Evolutionary conservation across 2,329 filamentous ascomycete species (phyloP).

Genomic region (Aspergillus piperis): DNA sequence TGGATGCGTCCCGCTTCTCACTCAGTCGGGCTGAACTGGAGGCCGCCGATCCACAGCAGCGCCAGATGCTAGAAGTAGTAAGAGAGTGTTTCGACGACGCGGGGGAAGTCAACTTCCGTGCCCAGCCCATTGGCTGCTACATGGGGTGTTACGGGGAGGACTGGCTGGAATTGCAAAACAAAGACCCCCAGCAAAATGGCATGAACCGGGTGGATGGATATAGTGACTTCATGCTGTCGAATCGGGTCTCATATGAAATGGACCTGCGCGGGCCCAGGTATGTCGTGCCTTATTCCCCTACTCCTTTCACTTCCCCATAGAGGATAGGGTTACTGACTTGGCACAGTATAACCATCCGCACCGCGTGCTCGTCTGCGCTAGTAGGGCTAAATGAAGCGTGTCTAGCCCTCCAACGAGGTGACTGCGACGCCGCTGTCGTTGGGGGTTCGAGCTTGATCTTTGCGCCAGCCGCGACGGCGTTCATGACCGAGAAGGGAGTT

Average conservation of each 20-base stretch:
- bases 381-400: conserved; percentile 31
- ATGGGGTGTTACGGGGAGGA: conserved; percentile 18
- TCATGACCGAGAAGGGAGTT: conserved; percentile 35
- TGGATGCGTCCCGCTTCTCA: conserved; percentile 30
- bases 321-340: not conserved
- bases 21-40: conserved; percentile 22
- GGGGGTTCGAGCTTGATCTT: conserved; percentile 38
- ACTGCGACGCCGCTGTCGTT: conserved; percentile 31
- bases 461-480: conserved; percentile 25
- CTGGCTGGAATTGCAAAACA: conserved; percentile 15
- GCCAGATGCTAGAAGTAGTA: conserved; percentile 29
- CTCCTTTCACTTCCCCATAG: not conserved
- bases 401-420: conserved; percentile 23
- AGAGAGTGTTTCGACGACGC: conserved; percentile 30
- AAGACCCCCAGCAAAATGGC: conserved; percentile 11
- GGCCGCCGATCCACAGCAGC: conserved; percentile 30
- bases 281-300: not conserved
- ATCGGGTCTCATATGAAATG: conserved; percentile 31
- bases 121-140: conserved; percentile 26
- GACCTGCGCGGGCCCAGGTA: conserved; percentile 28
- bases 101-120: conserved; percentile 26
- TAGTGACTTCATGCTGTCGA: conserved; percentile 25
- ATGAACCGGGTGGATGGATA: conserved; percentile 21
- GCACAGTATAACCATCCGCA: conserved; percentile 29
- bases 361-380: conserved; percentile 41